Percentiles rank a stretch among this genome's conserved stretches.
phyloP scores from a whole-genome alignment of 1,284 basidiomycete species.

The Austroboletus niveus region DNA sequence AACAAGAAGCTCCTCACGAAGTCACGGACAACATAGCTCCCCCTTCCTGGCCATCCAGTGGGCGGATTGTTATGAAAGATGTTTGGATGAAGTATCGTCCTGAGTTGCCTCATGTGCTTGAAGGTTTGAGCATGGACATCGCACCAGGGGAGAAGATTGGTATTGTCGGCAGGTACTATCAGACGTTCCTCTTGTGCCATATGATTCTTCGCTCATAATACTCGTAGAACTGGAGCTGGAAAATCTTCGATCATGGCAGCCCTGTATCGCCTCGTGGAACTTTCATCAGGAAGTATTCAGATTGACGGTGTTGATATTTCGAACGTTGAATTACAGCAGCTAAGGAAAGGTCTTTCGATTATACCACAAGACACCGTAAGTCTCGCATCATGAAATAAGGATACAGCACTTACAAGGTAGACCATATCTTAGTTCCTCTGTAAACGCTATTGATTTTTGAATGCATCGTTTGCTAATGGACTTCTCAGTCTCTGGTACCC shows the following conservation, averaged over 20 bases:
- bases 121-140: constrained; percentile 64
- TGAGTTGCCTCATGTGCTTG: constrained; percentile 66
- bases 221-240: constrained; percentile 67
- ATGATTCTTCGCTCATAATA: constrained; percentile 2
- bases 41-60: constrained; percentile 65
- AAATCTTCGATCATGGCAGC: constrained; percentile 68
- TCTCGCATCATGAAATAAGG: constrained; percentile 3
- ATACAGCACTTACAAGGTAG: not conserved
- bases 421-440: constrained; percentile 19
- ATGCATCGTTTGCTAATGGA: constrained; percentile 1
- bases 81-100: constrained; percentile 72
- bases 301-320: constrained; percentile 72
- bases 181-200: not conserved
- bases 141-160: constrained; percentile 86
- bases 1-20: constrained; percentile 74
- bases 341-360: constrained; percentile 71
- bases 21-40: constrained; percentile 57
- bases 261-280: constrained; percentile 61
- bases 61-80: constrained; percentile 60
- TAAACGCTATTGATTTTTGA: not conserved
- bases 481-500: constrained; percentile 65
- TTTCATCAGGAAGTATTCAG: constrained; percentile 60
- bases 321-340: constrained; percentile 61
- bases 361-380: constrained; percentile 89
- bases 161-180: constrained; percentile 63